These are phyloP conservation scores for Boletellus ananiceps DNA, from an alignment of 768 basidiomycete species.

Conservation along the genomic window DNA sequence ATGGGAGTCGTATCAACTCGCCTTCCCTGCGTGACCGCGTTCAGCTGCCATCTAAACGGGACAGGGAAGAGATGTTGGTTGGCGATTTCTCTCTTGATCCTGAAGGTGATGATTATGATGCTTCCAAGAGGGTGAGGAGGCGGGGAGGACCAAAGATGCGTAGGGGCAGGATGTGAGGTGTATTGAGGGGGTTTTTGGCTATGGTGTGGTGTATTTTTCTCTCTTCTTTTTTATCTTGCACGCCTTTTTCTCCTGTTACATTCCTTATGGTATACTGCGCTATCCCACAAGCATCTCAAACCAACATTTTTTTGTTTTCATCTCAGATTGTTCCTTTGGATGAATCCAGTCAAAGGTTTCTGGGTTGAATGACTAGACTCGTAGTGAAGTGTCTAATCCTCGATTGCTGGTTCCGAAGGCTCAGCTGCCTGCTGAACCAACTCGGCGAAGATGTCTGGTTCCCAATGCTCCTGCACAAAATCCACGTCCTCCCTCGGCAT, in stretches of 20 bases:
- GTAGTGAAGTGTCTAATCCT: background rate
- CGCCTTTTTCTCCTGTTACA: background rate
- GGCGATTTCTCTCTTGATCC: slow-evolving; percentile 9
- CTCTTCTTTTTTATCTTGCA: background rate
- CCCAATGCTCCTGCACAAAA: slow-evolving; percentile 65
- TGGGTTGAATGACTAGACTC: background rate
- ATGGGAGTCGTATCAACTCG: slow-evolving; percentile 6
- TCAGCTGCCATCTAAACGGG: slow-evolving; percentile 33
- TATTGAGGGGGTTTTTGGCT: background rate
- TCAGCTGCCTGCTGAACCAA: slow-evolving; percentile 7
- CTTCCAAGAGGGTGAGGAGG: slow-evolving; percentile 19
- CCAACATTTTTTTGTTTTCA: slow-evolving; percentile 14
- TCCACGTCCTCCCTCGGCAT: slow-evolving; percentile 76
- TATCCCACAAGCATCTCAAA: background rate
- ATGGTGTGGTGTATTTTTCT: background rate
- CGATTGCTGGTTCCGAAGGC: background rate
- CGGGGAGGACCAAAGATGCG: slow-evolving; percentile 19
- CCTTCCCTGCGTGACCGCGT: slow-evolving; percentile 36
- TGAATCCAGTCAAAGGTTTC: background rate
- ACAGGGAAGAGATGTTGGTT: slow-evolving; percentile 26
- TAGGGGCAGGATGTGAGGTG: slow-evolving; percentile 17
- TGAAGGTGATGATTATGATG: slow-evolving; percentile 24
- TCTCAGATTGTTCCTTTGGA: slow-evolving; percentile 11
- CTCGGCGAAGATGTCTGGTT: slow-evolving; percentile 28
- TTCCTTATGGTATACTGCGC: slow-evolving; percentile 2